Evolutionary conservation across 2,329 filamentous ascomycete genomes (phyloP).

Genomic region (Golovinomyces cichoracearum): DNA sequence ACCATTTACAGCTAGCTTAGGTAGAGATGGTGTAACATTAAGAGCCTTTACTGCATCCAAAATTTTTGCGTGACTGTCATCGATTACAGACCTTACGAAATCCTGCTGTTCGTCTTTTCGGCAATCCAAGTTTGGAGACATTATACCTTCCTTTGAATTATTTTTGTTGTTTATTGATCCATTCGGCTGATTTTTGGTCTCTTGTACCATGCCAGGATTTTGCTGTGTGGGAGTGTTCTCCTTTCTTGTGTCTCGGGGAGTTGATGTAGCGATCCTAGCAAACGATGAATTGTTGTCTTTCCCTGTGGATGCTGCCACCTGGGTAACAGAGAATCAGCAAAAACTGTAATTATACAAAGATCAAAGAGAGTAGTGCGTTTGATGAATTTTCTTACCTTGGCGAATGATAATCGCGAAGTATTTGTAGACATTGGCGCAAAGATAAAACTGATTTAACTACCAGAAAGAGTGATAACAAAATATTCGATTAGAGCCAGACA

Average conservation of each 20-base stretch:
- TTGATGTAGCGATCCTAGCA: conserved; percentile 11
- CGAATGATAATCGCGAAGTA: conserved; percentile 40
- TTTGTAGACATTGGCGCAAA: conserved; percentile 21
- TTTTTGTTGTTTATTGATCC: conserved; percentile 1
- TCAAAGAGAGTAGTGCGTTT: background rate
- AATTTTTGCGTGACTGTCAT: conserved; percentile 9
- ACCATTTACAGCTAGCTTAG: conserved; percentile 16
- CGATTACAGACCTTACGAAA: background rate
- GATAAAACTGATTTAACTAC: conserved; percentile 9
- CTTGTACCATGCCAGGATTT: conserved; percentile 3
- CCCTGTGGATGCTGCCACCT: conserved; percentile 25
- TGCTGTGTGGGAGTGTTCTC: conserved; percentile 7
- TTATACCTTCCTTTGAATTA: background rate
- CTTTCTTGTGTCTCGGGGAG: conserved; percentile 12
- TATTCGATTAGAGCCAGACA: conserved; percentile 13
- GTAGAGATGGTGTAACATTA: conserved; percentile 11
- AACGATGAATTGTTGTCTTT: conserved; percentile 17
- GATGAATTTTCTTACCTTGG: conserved; percentile 31
- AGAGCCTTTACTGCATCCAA: conserved; percentile 14
- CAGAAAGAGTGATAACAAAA: conserved; percentile 7
- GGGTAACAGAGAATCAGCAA: conserved; percentile 4
- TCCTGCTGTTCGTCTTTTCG: background rate
- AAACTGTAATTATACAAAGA: background rate
- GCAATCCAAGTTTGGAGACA: background rate
- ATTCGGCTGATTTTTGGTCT: conserved; percentile 2